Conservation (phyloP, 192 early-diverging fungal species). For the Coemansia sp. region DNA sequence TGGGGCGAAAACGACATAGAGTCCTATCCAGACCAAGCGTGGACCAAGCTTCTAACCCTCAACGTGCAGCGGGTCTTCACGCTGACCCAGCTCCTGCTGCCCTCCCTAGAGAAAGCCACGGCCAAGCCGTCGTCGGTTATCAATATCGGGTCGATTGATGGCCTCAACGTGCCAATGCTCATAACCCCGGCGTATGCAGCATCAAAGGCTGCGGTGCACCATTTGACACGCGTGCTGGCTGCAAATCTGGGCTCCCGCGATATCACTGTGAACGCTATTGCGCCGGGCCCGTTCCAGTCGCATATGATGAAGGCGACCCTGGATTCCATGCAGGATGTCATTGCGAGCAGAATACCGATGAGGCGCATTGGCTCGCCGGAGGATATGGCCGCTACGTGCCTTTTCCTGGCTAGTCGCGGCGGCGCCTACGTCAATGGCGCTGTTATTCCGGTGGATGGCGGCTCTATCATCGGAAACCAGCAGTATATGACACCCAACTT, state of each 20-base stretch:
- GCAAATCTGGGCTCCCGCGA: conserved; percentile 57
- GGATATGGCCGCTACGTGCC: conserved; percentile 83
- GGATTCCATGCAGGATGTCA: conserved; percentile 51
- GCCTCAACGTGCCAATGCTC: conserved; percentile 52
- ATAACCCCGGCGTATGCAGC: conserved; percentile 73
- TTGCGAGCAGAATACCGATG: conserved; percentile 61
- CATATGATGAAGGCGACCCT: conserved; percentile 77
- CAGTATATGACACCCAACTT: conserved; percentile 17
- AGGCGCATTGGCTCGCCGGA: conserved; percentile 75
- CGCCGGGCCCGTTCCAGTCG: conserved; percentile 70
- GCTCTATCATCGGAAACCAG: conserved; percentile 43
- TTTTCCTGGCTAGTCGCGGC: conserved; percentile 74
- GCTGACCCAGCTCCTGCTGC: conserved; percentile 71
- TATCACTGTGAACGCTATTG: conserved; percentile 68
- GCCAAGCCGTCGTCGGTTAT: conserved; percentile 72
- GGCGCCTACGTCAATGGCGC: conserved; percentile 81
- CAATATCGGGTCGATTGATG: conserved; percentile 83
- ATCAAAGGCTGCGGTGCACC: conserved; percentile 78
- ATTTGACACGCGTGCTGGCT: conserved; percentile 67
- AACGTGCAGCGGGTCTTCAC: conserved; percentile 83
- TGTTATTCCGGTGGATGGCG: conserved; percentile 84
- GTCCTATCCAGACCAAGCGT: conserved; percentile 61
- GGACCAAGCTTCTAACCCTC: conserved; percentile 78
- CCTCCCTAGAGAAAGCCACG: conserved; percentile 63
- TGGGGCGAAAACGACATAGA: conserved; percentile 36